Base-by-base conservation (phyloP, 768 basidiomycete genomes). In the Pulveroboletus sp. region DNA sequence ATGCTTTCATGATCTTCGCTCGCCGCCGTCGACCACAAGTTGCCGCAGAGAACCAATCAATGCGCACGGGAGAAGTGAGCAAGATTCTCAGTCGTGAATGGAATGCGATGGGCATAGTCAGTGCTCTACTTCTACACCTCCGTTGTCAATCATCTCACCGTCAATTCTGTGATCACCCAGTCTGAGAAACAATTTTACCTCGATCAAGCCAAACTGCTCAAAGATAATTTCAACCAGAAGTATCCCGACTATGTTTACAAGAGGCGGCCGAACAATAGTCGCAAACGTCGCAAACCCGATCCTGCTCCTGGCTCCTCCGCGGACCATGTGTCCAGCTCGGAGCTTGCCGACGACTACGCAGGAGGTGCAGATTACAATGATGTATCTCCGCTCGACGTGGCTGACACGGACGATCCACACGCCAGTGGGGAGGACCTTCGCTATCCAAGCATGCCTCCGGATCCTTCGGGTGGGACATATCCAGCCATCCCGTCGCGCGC, bases 1-100 rank as follows among this genome's bases (percentile, higher is more conserved):
- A 93, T 66, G 89, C 89, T 19, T 93, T 93, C 73, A 92, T 93
- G 89, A 92, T 93, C 51, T 93, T 91, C 60, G 89, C 90, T 53
- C 80, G 89, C 20, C 78, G 84, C 45, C 77, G 89, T 49, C 74
- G 89, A 36, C 89, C 89, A 16, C 86, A 93, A 66, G 87, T 93
- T 29, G 82, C 86, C 8, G 81, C 86, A n/a, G 86, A 86, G 55
- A 87, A 93, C 64, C 89, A 90, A 65, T 80, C 87, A 38, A 85
- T 93, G 87, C 83, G 90, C 34, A 93, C 90, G 0, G 90, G 90
- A 14, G 90, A 93, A 61, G 89, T 93, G 46, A 87, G 85, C 73
- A 93, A 93, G 70, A 82, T 93, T 46, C 73, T 93, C 54, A 86
- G 83, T 70, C 85, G 83, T 51, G 90, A 93, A 69, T 93, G 90